Percentiles rank a stretch among this genome's conserved stretches.
Conservation (phyloP, 345 rosid species). For the Lagerstroemia speciosa region DNA sequence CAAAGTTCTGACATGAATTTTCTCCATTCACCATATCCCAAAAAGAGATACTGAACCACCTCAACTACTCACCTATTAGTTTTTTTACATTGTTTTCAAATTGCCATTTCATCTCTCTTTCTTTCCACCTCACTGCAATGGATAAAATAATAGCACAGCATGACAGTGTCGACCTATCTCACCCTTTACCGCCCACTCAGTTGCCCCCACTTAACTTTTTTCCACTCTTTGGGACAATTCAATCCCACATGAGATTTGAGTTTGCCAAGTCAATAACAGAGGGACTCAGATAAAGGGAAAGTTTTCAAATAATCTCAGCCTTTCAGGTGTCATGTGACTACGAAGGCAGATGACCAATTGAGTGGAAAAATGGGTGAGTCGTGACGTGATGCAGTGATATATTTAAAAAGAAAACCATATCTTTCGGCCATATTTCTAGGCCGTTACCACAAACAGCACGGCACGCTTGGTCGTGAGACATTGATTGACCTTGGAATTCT, state of each 20-base stretch:
- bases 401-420: too few species aligned
- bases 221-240: neutral
- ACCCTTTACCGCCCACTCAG: neutral
- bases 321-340: neutral
- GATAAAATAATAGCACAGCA: neutral
- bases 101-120: neutral
- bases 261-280: neutral
- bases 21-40: too few species aligned
- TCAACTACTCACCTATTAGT: too few species aligned
- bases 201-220: neutral
- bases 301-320: neutral
- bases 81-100: too few species aligned
- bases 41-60: too few species aligned
- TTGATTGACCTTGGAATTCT: too few species aligned
- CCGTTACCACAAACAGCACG: too few species aligned
- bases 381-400: too few species aligned
- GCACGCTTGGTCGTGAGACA: too few species aligned
- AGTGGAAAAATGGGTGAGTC: neutral
- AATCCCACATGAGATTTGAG: neutral
- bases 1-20: too few species aligned
- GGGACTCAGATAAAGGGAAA: neutral
- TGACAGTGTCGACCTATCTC: neutral
- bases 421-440: too few species aligned
- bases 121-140: neutral
- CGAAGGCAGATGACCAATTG: neutral